Evolutionary conservation across 176 grass and related monocot species (phyloP).

Genomic region (Hsuehochloa calcarea): DNA sequence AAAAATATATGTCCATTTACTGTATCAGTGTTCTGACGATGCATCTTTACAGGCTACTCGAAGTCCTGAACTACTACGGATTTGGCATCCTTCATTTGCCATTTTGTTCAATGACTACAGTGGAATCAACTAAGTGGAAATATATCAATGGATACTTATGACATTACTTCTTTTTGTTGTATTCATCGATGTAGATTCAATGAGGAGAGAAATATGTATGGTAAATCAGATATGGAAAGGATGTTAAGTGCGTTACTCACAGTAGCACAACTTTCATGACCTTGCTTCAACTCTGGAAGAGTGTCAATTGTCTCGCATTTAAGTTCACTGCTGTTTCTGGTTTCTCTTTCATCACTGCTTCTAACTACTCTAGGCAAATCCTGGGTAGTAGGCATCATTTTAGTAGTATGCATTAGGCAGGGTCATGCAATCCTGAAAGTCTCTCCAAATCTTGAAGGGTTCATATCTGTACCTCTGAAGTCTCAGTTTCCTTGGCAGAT

Average conservation of each 20-base stretch:
- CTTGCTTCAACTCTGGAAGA: constrained; percentile 40
- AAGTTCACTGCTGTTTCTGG: constrained; percentile 21
- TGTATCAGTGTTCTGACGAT: not conserved
- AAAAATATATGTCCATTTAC: constrained; percentile 9
- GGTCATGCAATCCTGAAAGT: constrained; percentile 16
- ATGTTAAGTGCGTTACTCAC: constrained; percentile 29
- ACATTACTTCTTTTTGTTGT: not conserved
- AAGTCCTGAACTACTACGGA: not conserved
- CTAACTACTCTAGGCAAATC: constrained; percentile 39
- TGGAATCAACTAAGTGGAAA: not conserved
- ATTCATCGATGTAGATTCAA: not conserved
- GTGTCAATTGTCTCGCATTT: constrained; percentile 24
- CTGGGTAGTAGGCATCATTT: constrained; percentile 34
- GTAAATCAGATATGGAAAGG: constrained; percentile 5
- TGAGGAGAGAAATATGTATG: not conserved
- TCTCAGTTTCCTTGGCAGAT: constrained; percentile 35
- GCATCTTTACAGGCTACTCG: not conserved
- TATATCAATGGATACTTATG: not conserved
- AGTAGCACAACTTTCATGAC: constrained; percentile 31
- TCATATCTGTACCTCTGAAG: constrained; percentile 41
- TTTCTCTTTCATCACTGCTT: constrained; percentile 40
- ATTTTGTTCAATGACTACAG: not conserved
- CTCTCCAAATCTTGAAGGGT: constrained; percentile 13
- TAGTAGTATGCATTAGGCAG: constrained; percentile 21
- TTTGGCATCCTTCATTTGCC: constrained; percentile 13